Evolutionary conservation across 148 eudicot genomes (phyloP), one percentile per base, ranked within the genome.

Genomic region (Rhododendron williamsianum): DNA sequence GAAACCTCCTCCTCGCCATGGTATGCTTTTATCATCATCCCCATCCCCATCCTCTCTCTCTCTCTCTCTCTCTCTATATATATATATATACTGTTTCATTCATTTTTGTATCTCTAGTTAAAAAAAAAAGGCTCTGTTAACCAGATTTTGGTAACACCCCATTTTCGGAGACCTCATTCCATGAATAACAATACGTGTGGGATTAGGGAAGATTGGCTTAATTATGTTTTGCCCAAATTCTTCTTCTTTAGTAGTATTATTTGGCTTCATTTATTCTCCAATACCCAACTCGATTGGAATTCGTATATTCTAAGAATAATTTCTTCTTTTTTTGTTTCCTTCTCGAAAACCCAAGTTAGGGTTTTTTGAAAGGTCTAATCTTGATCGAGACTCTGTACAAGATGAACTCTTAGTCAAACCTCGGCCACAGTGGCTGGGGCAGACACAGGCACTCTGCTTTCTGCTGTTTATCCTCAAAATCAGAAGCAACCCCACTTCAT

Each of bases 1-100:
- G 98, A 86, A 95, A 95, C 78, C 94, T 95, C 49, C 93, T 95
- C 76, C 87, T 95, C 84, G 98, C 98, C 85, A 81, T 95, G 95
- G 97, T 95, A 93, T 65, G 9, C 19, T 25, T 4, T 27, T 6
- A 4, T 41, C 45, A 30, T 72, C 58, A 13, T 49, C n/a, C 43
- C 25, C 30, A 23, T 86, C 18, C 60, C 25, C 30, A 23, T 86
- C 18, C 60, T 2, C 56, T 51, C 60, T 54, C 60, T 54, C 60
- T 54, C 60, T 58, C 65, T 19, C 65, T 56, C 48, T 48, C 76
- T 51, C 19, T 48, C 33, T 30, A 0, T 27, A 27, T n/a, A 33
- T 30, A 3, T 71, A 8, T 48, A 25, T 76, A 8, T 38, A 4
- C 2, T 18, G 36, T 72, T 72, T 13, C 19, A 30, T 27, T 27